phyloP scores from a whole-genome alignment of 2,329 filamentous ascomycete genomes.

The Metarhizium rileyi region DNA sequence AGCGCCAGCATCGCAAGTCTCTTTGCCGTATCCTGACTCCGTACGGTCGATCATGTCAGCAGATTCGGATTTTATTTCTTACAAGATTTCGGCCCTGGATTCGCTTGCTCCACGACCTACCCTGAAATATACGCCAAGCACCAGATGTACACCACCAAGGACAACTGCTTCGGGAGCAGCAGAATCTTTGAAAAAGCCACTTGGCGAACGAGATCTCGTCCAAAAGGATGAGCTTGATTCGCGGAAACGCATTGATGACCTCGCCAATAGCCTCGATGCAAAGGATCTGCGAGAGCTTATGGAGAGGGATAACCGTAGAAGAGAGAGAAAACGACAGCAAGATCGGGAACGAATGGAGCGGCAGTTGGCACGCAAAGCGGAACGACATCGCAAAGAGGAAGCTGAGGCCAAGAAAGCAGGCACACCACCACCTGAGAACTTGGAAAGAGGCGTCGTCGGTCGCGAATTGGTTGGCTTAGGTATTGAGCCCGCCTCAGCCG shows the following conservation, averaged over 20 bases:
- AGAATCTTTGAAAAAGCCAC: slow-evolving; percentile 41
- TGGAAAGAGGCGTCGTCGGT: slow-evolving; percentile 51
- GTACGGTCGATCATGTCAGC: slow-evolving; percentile 69
- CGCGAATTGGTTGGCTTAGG: slow-evolving; percentile 48
- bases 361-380: slow-evolving; percentile 55
- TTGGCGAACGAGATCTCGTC: slow-evolving; percentile 42
- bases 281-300: slow-evolving; percentile 78
- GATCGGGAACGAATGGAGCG: slow-evolving; percentile 59
- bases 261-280: slow-evolving; percentile 81
- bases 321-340: slow-evolving; percentile 60
- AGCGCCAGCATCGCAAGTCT: slow-evolving; percentile 60
- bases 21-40: slow-evolving; percentile 63
- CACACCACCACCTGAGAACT: slow-evolving; percentile 42
- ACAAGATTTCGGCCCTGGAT: slow-evolving; percentile 69
- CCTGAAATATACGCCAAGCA: slow-evolving; percentile 61
- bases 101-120: slow-evolving; percentile 80
- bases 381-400: slow-evolving; percentile 53
- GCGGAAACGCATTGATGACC: slow-evolving; percentile 54
- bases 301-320: slow-evolving; percentile 76
- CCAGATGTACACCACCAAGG: slow-evolving; percentile 43
- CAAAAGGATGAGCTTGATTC: slow-evolving; percentile 51
- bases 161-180: slow-evolving; percentile 36
- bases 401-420: slow-evolving; percentile 42
- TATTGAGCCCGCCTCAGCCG: slow-evolving; percentile 43
- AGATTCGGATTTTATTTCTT: slow-evolving; percentile 61